Conservation (phyloP, 2,329 filamentous ascomycete genomes). For the Arthrobotrys pseudoclavata region DNA sequence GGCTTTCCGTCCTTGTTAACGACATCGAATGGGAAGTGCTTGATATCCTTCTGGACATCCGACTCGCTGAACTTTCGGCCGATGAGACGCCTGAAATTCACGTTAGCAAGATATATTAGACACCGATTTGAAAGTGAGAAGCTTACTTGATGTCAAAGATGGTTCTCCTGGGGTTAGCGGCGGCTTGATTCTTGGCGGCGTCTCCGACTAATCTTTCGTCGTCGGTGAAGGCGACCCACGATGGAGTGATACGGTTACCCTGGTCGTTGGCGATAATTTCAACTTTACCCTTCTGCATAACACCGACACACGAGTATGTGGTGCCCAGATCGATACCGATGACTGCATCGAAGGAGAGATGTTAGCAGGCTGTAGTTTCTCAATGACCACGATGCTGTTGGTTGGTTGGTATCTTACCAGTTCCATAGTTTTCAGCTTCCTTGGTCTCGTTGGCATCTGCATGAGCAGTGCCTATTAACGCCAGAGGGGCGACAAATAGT, state of each 20-base stretch:
- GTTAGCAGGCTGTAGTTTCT: background rate
- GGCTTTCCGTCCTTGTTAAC: conserved; percentile 91
- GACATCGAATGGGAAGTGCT: conserved; percentile 99
- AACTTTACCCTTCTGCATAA: conserved; percentile 95
- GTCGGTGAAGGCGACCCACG: conserved; percentile 96
- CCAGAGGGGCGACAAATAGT: conserved; percentile 85
- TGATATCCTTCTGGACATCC: conserved; percentile 91
- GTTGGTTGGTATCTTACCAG: conserved; percentile 68
- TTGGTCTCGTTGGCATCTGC: conserved; percentile 73
- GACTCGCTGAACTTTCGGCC: conserved; percentile 86
- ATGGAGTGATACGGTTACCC: conserved; percentile 95
- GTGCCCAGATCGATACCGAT: conserved; percentile 97
- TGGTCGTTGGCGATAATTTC: conserved; percentile 97
- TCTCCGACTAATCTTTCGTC: conserved; percentile 97
- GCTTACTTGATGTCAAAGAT: conserved; percentile 87
- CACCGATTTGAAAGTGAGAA: conserved; percentile 52
- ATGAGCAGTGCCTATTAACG: conserved; percentile 81
- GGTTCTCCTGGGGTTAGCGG: conserved; percentile 80
- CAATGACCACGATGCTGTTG: background rate
- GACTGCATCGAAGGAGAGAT: conserved; percentile 69
- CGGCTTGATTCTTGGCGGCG: conserved; percentile 95
- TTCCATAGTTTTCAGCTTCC: conserved; percentile 83
- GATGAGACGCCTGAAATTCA: conserved; percentile 78
- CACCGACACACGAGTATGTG: conserved; percentile 89
- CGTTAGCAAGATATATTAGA: conserved; percentile 62